These are phyloP conservation scores for Saccharomycopsis sp. DNA, from an alignment of 805 yeast species.

Conservation along the genomic window DNA sequence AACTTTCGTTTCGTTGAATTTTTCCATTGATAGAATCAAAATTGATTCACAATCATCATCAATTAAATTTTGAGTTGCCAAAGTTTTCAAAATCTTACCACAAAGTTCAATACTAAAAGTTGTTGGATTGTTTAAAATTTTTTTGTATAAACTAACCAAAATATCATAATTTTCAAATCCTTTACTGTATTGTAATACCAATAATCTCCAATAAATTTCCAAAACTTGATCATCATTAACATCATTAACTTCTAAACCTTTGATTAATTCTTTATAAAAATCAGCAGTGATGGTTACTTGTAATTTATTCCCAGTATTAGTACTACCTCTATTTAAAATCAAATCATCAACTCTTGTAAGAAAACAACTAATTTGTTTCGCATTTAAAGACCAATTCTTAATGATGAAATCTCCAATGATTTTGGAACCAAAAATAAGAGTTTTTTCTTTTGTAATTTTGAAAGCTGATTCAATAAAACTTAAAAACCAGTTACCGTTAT, in stretches of 20 bases:
- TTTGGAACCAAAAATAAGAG: slow-evolving; percentile 32
- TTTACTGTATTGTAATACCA: slow-evolving; percentile 30
- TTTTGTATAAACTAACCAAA: slow-evolving; percentile 20
- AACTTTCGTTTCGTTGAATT: no score
- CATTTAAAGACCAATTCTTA: slow-evolving; percentile 28
- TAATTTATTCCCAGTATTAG: slow-evolving; percentile 9
- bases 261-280: slow-evolving; percentile 11
- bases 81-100: slow-evolving; percentile 30
- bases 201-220: slow-evolving; percentile 43
- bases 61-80: slow-evolving; percentile 23
- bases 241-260: slow-evolving; percentile 9
- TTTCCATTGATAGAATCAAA: no score
- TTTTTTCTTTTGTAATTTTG: slow-evolving; percentile 33
- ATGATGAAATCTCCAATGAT: slow-evolving; percentile 41
- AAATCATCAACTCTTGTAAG: slow-evolving; percentile 25
- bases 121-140: slow-evolving; percentile 16
- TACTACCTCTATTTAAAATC: neutral
- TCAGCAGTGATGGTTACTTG: slow-evolving; percentile 18
- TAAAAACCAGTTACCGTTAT: slow-evolving; percentile 33
- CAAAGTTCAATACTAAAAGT: slow-evolving; percentile 32
- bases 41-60: slow-evolving; percentile 5
- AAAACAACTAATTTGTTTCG: slow-evolving; percentile 32
- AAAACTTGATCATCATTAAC: slow-evolving; percentile 19
- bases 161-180: slow-evolving; percentile 21
- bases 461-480: slow-evolving; percentile 38